Conservation (phyloP, 352 stramenopile species). For the Pythium biforme region DNA sequence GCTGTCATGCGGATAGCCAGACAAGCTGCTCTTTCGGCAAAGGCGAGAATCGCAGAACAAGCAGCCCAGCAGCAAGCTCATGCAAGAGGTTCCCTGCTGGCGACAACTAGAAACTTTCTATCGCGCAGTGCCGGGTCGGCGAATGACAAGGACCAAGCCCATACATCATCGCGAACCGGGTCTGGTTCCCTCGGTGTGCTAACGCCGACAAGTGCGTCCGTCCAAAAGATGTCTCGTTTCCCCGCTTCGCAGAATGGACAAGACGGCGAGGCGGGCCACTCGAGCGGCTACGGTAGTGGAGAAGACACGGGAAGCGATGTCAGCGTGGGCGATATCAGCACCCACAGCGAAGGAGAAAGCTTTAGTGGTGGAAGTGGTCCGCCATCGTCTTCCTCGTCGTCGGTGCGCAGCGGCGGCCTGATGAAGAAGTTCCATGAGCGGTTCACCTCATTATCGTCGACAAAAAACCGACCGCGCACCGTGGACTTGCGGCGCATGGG, state of each 20-base stretch:
- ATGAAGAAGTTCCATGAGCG: slow-evolving; percentile 84
- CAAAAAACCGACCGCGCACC: slow-evolving; percentile 42
- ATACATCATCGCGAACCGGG: slow-evolving; percentile 6
- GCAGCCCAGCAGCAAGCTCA: slow-evolving; percentile 67
- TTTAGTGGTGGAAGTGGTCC: slow-evolving; percentile 2
- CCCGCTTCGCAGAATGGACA: slow-evolving; percentile 29
- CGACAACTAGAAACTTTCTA: slow-evolving; percentile 70
- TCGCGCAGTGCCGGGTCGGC: slow-evolving; percentile 32
- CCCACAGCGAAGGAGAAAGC: slow-evolving; percentile 44
- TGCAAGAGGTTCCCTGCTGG: slow-evolving; percentile 61
- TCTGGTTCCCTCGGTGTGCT: slow-evolving; percentile 36
- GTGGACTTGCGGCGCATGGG: slow-evolving; percentile 69
- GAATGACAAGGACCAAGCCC: slow-evolving; percentile 12
- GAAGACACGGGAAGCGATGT: slow-evolving; percentile 43
- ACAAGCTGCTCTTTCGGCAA: slow-evolving; percentile 73
- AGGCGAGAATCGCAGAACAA: slow-evolving; percentile 81
- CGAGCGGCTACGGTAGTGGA: slow-evolving; percentile 31
- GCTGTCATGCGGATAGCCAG: slow-evolving; percentile 83
- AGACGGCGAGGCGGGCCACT: slow-evolving; percentile 34
- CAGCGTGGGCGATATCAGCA: slow-evolving; percentile 40
- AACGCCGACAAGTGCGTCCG: slow-evolving; percentile 57
- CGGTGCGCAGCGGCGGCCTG: slow-evolving; percentile 33
- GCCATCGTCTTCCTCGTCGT: slow-evolving; percentile 5
- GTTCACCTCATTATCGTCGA: slow-evolving; percentile 58
- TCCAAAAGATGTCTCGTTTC: slow-evolving; percentile 47